Base-by-base conservation (phyloP, 148 eudicot genomes). In the Nyssa sinensis region DNA sequence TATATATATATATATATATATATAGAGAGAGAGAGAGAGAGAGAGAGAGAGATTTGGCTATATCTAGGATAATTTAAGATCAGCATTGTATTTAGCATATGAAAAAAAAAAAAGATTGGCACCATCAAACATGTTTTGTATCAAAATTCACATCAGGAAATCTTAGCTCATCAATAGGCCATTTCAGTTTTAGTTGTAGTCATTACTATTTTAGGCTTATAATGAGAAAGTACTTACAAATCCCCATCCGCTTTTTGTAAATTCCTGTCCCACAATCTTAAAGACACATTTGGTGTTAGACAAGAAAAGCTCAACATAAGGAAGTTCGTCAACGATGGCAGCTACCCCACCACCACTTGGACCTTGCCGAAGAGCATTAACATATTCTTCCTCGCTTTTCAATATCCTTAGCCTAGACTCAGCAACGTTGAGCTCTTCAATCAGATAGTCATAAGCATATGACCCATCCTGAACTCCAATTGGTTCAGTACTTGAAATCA, bases 201-300 rank as follows among this genome's bases (percentile, higher is more conserved):
- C n/a, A n/a, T n/a, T 65, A 65, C 9, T 14, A 25, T 2, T 28
- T 32, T 28, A 55, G 62, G 62, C 24, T 55, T 19, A 33, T 47
- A 25, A 3, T 4, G 29, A 14, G 74, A 63, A 69, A 62, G 71
- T 47, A 86, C 98, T 93, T 91, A 93, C 98, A 79, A 93, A 93
- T 75, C 98, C 98, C 98, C 98, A 93, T 70, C 93, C 96, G 13
- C 92, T 85, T 79, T 86, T 88, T 9, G 96, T 91, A 5, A 93
- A 93, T 74, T 89, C 92, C 80, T 86, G 91, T n/a, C 98, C 98
- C 13, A 89, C 94, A 1, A 71, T 86, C 70, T 81, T 74, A 70
- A 83, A 89, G 9, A 73, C 64, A 47, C 98, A 89, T n/a, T 86
- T 83, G 63, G 81, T 81, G 64, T 77, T 79, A 49, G 81, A 66